Evolutionary conservation across 305 asterid species (phyloP).

Genomic region (Fraxinus dipetala): DNA sequence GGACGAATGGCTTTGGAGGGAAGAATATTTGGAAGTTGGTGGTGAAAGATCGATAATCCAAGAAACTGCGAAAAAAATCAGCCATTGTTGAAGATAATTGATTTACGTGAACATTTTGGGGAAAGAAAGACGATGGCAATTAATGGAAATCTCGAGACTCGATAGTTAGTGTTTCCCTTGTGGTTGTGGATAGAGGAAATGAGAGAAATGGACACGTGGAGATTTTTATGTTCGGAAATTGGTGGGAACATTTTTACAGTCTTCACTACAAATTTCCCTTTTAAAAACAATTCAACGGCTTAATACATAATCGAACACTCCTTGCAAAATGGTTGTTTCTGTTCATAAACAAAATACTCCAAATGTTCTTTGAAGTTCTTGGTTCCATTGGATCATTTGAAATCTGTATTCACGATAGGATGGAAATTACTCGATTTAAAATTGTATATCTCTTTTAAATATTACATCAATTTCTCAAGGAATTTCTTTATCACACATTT

Average conservation of each 20-base stretch:
- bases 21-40: conserved; percentile 25
- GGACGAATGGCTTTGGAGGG: conserved; percentile 25
- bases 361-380: background rate
- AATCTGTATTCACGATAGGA: background rate
- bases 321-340: background rate
- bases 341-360: background rate
- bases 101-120: background rate
- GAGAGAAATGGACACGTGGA: background rate
- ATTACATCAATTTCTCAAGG: background rate
- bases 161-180: background rate
- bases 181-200: background rate
- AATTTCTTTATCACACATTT: background rate
- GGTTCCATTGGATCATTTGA: background rate
- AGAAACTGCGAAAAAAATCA: conserved; percentile 38
- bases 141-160: background rate
- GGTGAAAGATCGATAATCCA: conserved; percentile 30
- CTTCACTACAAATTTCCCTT: background rate
- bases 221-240: background rate
- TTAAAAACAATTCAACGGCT: background rate
- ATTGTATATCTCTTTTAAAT: background rate
- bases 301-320: background rate
- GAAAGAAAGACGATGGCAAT: conserved; percentile 5
- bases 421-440: background rate
- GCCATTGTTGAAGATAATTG: conserved; percentile 40
- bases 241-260: background rate